Evolutionary conservation across 306 rosid genomes (phyloP).

Genomic region (Pterocarpus macrocarpus): DNA sequence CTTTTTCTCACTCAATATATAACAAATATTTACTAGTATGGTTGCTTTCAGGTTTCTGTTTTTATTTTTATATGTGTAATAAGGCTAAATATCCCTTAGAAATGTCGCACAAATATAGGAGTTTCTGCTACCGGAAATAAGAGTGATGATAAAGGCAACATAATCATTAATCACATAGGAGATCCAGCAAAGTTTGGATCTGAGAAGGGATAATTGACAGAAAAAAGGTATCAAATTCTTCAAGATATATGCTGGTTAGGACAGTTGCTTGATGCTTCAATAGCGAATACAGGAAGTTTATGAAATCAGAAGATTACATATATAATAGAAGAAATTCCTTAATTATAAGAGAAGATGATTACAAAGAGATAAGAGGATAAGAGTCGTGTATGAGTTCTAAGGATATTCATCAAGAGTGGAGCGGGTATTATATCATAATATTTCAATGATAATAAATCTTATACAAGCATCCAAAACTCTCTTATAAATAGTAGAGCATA

Average conservation of each 20-base stretch:
- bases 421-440: too few species aligned
- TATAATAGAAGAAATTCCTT: neutral
- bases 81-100: neutral
- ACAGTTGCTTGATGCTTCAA: conserved; percentile 22
- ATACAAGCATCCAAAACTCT: too few species aligned
- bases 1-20: neutral
- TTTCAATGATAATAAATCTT: too few species aligned
- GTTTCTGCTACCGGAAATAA: neutral
- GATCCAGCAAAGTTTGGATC: neutral
- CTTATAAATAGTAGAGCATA: too few species aligned
- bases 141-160: neutral
- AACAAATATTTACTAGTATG: neutral
- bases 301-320: neutral
- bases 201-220: conserved; percentile 23
- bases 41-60: conserved; percentile 8
- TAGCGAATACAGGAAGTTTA: conserved; percentile 7
- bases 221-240: conserved; percentile 31
- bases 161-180: neutral
- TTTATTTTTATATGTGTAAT: neutral
- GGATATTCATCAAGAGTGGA: too few species aligned
- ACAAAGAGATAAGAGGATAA: neutral
- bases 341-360: neutral
- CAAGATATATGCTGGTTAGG: conserved; percentile 20
- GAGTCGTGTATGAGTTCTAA: neutral
- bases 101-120: neutral